Evolutionary conservation across 192 early-diverging fungal genomes (phyloP).

Genomic region (Linnemannia exigua): DNA sequence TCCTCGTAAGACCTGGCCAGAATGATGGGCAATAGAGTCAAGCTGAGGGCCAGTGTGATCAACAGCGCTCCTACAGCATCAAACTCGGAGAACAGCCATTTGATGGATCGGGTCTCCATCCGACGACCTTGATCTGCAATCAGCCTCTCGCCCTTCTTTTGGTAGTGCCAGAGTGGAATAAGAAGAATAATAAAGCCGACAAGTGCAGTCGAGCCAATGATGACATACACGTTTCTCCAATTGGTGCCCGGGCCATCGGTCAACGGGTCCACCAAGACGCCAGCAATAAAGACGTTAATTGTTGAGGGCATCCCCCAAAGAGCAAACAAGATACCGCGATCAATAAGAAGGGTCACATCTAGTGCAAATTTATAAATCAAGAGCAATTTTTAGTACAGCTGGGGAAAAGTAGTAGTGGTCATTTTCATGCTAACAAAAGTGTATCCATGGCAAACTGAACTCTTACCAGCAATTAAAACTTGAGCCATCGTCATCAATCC

Average conservation of each 20-base stretch:
- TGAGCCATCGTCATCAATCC: conserved; percentile 24
- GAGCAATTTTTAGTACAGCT: background rate
- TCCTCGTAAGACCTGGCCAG: conserved; percentile 9
- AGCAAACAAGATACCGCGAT: conserved; percentile 21
- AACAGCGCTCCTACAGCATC: conserved; percentile 14
- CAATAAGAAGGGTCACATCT: conserved; percentile 19
- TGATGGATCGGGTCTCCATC: background rate
- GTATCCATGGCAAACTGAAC: background rate
- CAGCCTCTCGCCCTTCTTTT: background rate
- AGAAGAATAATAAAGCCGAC: background rate
- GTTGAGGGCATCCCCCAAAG: conserved; percentile 21
- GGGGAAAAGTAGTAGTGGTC: background rate
- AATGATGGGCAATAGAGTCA: conserved; percentile 14
- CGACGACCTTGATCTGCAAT: background rate
- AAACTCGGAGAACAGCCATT: conserved; percentile 14
- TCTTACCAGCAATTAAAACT: conserved; percentile 38
- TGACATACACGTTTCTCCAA: conserved; percentile 12
- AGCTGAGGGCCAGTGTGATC: background rate
- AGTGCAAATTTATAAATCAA: background rate
- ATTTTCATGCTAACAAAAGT: background rate
- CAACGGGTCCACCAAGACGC: conserved; percentile 1
- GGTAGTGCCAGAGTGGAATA: conserved; percentile 20
- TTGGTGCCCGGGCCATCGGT: background rate
- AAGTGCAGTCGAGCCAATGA: background rate
- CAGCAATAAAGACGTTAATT: background rate